Evolutionary conservation across 352 stramenopile genomes (phyloP).

Genomic region (Phytophthora citricola): DNA sequence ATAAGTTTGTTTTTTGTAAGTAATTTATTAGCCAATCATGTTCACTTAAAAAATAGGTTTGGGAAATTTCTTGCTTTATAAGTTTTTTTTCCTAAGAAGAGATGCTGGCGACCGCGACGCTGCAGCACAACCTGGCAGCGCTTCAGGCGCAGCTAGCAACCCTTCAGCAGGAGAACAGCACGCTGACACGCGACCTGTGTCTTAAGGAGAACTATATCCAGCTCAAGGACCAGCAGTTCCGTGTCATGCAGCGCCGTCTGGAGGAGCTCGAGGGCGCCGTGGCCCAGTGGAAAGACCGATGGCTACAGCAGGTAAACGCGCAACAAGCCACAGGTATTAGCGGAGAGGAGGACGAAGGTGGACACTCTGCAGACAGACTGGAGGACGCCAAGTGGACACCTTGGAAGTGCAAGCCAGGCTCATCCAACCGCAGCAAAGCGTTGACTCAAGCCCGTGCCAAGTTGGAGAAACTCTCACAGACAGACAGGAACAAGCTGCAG

Average conservation of each 20-base stretch:
- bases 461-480: conserved; percentile 58
- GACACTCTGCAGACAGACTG: conserved; percentile 5
- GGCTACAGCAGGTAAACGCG: conserved; percentile 55
- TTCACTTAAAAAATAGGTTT: not conserved
- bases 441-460: conserved; percentile 44
- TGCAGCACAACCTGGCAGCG: conserved; percentile 71
- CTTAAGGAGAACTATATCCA: conserved; percentile 83
- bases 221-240: conserved; percentile 78
- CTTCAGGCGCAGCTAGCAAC: conserved; percentile 66
- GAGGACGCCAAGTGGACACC: conserved; percentile 38
- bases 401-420: conserved; percentile 43
- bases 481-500: conserved; percentile 59
- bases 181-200: conserved; percentile 63
- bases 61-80: not conserved
- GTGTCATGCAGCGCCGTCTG: conserved; percentile 73
- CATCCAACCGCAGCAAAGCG: conserved; percentile 27
- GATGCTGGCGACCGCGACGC: conserved; percentile 35
- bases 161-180: conserved; percentile 68
- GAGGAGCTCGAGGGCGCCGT: conserved; percentile 66
- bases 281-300: conserved; percentile 73
- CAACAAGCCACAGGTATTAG: conserved; percentile 20
- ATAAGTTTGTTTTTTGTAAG: conserved; percentile 9
- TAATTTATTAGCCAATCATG: conserved; percentile 14
- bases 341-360: conserved; percentile 5
- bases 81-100: not conserved